phyloP scores from a whole-genome alignment of 345 rosid genomes.

The Salix arbutifolia region DNA sequence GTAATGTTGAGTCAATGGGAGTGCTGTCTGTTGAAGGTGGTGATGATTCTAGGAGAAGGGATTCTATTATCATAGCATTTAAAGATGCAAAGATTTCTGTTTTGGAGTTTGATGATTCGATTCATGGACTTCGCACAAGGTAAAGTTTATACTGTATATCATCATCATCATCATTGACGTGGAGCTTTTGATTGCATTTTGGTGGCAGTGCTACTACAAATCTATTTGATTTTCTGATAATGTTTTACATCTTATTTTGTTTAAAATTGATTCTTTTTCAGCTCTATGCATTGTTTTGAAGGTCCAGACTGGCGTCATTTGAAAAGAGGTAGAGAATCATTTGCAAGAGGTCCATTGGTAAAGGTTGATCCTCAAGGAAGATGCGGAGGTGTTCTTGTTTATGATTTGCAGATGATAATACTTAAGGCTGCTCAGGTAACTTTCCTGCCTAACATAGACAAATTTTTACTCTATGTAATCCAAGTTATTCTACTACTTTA shows the following conservation, averaged over 20 bases:
- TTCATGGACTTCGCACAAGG: slow-evolving; percentile 74
- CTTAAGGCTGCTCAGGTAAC: slow-evolving; percentile 94
- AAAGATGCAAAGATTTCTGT: slow-evolving; percentile 79
- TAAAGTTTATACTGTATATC: slow-evolving; percentile 15
- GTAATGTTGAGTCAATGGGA: slow-evolving; percentile 82
- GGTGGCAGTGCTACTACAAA: too few relatives aligned
- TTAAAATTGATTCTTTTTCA: slow-evolving; percentile 27
- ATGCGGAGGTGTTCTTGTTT: slow-evolving; percentile 87
- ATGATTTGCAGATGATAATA: slow-evolving; percentile 90
- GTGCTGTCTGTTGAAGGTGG: slow-evolving; percentile 65
- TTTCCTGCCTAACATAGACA: slow-evolving; percentile 7
- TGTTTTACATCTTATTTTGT: not conserved
- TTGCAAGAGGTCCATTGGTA: slow-evolving; percentile 75
- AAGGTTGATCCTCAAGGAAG: slow-evolving; percentile 99
- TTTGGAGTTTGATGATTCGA: slow-evolving; percentile 90
- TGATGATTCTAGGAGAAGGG: slow-evolving; percentile 63
- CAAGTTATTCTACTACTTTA: not conserved
- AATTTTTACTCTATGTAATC: not conserved
- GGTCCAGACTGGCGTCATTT: slow-evolving; percentile 92
- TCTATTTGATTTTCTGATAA: not conserved
- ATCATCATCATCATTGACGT: not conserved
- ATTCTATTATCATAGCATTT: slow-evolving; percentile 69
- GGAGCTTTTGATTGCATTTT: not conserved
- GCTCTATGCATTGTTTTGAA: slow-evolving; percentile 99
- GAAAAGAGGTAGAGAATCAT: slow-evolving; percentile 92